Evolutionary conservation across 768 basidiomycete genomes (phyloP), one percentile per base, ranked within the genome.

Genomic region (Leccinum truebloodii): DNA sequence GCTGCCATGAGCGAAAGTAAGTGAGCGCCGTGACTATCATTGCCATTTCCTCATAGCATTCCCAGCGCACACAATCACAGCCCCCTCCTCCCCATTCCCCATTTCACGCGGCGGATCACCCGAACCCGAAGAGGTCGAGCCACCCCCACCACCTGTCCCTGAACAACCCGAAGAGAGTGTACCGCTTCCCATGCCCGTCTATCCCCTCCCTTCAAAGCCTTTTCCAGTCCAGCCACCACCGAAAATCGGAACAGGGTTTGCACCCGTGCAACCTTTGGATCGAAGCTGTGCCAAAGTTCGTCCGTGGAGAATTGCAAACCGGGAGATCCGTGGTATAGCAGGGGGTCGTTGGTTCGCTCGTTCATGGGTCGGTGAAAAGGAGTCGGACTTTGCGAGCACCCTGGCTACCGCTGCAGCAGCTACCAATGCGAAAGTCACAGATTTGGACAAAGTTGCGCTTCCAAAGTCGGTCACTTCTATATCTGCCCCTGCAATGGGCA

Each of bases 321-420:
- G 91, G 46, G 91, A 92, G 74, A 84, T 93, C 55, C 80, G 89
- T 39, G 91, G 91, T 7, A 90, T 93, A 55, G 90, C 87, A 20
- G 91, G 91, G 13, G 91, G 91, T 1, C 84, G 90, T 44, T 93
- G 91, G 91, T 87, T 92, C 65, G 76, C 85, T 6, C 82, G 81
- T 34, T 76, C 88, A n/a, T 93, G 90, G 90, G 88, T 90, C n/a
- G 91, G 90, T 24, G 87, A 86, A 62, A 91, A 89, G 71, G 89
- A 91, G 54, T 90, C 89, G 10, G 82, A 88, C 54, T 86, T 81
- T 59, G 82, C 86, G 7, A 65, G 73, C 26, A 72, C 76, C 28
- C 56, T 73, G 22, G 74, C 75, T 22, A 61, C 71, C 16, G 55
- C 67, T 8, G 60, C 72, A 9, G 65, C 74, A 14, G 24, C 68